phyloP scores from a whole-genome alignment of 768 basidiomycete genomes.

The Auriscalpium vulgare region DNA sequence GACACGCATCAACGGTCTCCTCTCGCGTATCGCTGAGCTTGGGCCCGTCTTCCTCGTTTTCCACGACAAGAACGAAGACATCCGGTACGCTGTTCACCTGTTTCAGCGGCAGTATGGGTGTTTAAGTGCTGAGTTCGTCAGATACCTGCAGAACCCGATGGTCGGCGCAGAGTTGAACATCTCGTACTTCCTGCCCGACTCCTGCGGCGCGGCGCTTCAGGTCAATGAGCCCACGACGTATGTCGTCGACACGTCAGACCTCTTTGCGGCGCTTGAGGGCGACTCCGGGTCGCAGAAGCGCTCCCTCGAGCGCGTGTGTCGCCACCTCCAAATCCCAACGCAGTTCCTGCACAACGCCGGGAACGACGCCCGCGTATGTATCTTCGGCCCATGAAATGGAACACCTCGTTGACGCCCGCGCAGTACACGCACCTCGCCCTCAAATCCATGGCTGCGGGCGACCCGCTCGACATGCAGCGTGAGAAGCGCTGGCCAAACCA shows the following conservation, averaged over 20 bases:
- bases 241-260: constrained; percentile 63
- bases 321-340: constrained; percentile 50
- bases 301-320: constrained; percentile 53
- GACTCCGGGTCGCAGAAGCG: constrained; percentile 42
- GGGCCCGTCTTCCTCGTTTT: constrained; percentile 75
- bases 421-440: constrained; percentile 68
- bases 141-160: constrained; percentile 33
- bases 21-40: constrained; percentile 28
- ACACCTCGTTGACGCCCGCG: not conserved
- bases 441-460: constrained; percentile 66
- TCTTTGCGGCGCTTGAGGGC: constrained; percentile 72
- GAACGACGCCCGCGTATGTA: constrained; percentile 72
- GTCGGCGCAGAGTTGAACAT: constrained; percentile 22
- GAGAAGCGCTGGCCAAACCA: constrained; percentile 73
- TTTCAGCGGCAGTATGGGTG: not conserved
- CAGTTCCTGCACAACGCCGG: constrained; percentile 73
- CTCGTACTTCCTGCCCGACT: constrained; percentile 50
- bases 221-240: constrained; percentile 47
- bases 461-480: constrained; percentile 66
- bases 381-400: not conserved
- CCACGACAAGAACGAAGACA: constrained; percentile 71
- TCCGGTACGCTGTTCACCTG: constrained; percentile 43
- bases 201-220: constrained; percentile 9
- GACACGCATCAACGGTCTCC: constrained; percentile 37
- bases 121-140: constrained; percentile 17